A percentile compares a stretch with the other conserved stretches of the same genome.
Evolutionary conservation across 768 basidiomycete species (phyloP).

Genomic region (Boletus edulis): DNA sequence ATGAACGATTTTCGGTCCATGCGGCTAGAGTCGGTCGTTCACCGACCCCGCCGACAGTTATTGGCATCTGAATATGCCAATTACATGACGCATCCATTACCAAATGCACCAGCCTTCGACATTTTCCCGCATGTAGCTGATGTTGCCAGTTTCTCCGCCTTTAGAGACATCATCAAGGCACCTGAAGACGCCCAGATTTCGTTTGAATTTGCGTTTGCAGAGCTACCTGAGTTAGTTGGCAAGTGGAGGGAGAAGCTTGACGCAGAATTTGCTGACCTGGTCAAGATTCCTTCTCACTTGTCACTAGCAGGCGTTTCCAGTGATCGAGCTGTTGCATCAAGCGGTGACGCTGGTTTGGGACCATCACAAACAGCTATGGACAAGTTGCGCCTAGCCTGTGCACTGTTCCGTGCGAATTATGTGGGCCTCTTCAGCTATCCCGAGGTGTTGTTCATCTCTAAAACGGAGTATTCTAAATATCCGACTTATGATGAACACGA

Average conservation of each 20-base stretch:
- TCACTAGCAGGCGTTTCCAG: neutral
- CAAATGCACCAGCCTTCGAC: neutral
- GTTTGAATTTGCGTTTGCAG: neutral
- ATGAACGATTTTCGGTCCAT: neutral
- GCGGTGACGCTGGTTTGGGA: neutral
- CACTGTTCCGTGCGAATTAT: neutral
- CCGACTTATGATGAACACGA: too few species aligned
- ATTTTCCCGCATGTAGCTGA: neutral
- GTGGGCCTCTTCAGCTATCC: neutral
- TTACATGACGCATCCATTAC: neutral
- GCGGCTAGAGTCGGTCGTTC: neutral
- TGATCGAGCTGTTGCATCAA: neutral
- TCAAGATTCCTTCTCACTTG: neutral
- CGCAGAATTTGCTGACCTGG: neutral
- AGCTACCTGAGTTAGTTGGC: neutral
- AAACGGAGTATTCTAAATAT: neutral
- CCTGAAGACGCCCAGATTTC: neutral
- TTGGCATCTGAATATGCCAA: neutral
- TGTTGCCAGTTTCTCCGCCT: neutral
- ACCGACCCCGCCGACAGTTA: neutral
- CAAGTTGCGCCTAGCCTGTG: slow-evolving; percentile 10
- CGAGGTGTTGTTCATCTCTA: neutral
- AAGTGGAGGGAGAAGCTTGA: neutral
- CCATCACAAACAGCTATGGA: neutral
- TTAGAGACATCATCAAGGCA: neutral